phyloP scores from a whole-genome alignment of 2,329 filamentous ascomycete species.

The Coniochaeta hoffmannii region DNA sequence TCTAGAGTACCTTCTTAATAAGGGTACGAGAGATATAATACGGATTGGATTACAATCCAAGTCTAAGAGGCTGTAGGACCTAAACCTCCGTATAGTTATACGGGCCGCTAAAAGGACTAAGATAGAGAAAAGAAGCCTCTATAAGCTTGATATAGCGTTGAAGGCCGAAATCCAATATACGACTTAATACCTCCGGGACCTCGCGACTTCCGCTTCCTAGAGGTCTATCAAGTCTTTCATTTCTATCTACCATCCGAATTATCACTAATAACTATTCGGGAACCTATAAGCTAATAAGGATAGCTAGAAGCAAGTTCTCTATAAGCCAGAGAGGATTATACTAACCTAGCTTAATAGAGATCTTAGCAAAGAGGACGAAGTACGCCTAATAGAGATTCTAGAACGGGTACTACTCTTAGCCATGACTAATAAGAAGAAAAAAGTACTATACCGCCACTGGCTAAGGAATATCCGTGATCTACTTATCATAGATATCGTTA shows the following conservation, averaged over 20 bases:
- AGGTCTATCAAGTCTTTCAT: neutral
- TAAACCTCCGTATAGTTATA: conserved; percentile 40
- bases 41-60: conserved; percentile 55
- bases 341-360: neutral
- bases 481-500: neutral
- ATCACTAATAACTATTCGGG: neutral
- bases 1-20: conserved; percentile 49
- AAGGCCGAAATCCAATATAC: neutral
- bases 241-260: neutral
- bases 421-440: too few relatives aligned
- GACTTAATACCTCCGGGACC: neutral
- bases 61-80: conserved; percentile 38
- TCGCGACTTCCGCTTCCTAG: neutral
- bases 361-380: too few relatives aligned
- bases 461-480: conserved; percentile 25
- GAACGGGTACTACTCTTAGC: neutral
- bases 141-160: neutral
- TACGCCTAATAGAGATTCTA: too few relatives aligned
- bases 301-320: neutral
- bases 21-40: conserved; percentile 41
- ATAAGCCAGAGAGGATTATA: neutral
- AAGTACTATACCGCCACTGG: neutral
- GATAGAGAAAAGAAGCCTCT: neutral
- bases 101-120: conserved; percentile 25
- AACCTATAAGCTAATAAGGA: neutral